phyloP scores from a whole-genome alignment of 306 rosid species.

The Prunus salicina region DNA sequence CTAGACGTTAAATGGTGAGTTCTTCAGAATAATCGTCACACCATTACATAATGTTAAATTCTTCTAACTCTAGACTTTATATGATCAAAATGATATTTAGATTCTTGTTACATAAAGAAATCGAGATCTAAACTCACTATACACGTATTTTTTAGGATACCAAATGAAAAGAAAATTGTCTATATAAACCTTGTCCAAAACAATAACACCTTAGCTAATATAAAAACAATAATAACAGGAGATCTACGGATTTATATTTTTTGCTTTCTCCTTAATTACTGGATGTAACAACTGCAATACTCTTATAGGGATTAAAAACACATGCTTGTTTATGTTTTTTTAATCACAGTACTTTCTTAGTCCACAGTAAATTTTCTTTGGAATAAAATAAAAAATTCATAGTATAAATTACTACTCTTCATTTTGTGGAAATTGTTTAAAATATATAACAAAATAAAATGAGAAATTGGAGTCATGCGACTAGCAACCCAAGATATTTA shows the following conservation, averaged over 20 bases:
- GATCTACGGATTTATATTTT: not conserved
- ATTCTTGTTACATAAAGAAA: no score
- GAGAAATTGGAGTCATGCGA: not conserved
- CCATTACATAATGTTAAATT: no score
- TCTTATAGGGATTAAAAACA: not conserved
- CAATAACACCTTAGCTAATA: not conserved
- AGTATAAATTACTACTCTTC: no score
- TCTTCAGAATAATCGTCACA: no score
- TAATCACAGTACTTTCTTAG: no score
- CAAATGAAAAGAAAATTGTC: not conserved
- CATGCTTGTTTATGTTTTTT: not conserved
- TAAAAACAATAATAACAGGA: not conserved
- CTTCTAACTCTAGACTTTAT: accelerated
- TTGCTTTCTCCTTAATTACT: not conserved
- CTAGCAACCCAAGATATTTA: not conserved
- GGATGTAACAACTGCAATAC: not conserved
- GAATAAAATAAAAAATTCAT: no score
- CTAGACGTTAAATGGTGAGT: no score
- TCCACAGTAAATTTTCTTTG: no score
- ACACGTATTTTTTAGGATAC: not conserved
- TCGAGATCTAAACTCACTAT: no score
- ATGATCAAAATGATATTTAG: no score
- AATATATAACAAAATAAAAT: no score
- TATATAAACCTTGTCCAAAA: not conserved
- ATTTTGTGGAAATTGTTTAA: no score